Percentiles rank a stretch among this genome's conserved stretches.
phyloP scores from a whole-genome alignment of 441 rosid species.

The Erysimum cheiri region DNA sequence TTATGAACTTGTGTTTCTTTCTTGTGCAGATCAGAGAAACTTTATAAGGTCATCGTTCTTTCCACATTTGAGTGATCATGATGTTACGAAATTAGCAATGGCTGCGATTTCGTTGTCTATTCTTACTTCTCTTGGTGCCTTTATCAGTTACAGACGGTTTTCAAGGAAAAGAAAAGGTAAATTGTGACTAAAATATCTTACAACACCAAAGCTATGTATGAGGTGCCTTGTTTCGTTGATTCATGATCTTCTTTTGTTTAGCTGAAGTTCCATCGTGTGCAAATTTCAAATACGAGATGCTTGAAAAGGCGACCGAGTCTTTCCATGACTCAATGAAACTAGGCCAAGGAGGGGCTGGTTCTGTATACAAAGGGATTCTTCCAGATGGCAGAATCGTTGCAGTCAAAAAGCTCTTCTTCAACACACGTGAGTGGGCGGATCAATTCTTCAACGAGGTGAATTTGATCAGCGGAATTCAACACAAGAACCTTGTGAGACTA shows the following conservation, averaged over 20 bases:
- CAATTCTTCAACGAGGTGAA: constrained; percentile 81
- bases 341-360: constrained; percentile 82
- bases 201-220: neutral
- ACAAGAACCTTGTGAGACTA: constrained; percentile 69
- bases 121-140: constrained; percentile 55
- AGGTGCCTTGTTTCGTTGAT: constrained; percentile 21
- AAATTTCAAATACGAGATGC: constrained; percentile 62
- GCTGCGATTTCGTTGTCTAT: constrained; percentile 38
- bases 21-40: constrained; percentile 25
- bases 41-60: constrained; percentile 12
- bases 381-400: constrained; percentile 66
- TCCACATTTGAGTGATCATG: constrained; percentile 27
- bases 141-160: constrained; percentile 53
- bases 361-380: constrained; percentile 70
- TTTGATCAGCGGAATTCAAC: constrained; percentile 63
- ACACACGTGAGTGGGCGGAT: constrained; percentile 72
- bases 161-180: constrained; percentile 52
- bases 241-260: constrained; percentile 12
- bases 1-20: constrained; percentile 15
- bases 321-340: constrained; percentile 60
- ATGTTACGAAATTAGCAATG: constrained; percentile 25
- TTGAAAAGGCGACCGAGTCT: constrained; percentile 61
- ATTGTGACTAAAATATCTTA: neutral
- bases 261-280: constrained; percentile 43
- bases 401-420: constrained; percentile 69